Percentiles rank a stretch among this genome's conserved stretches.
These are phyloP conservation scores for Amauroascus verrucosus DNA, from an alignment of 2,329 filamentous ascomycete species.

Conservation along the genomic window DNA sequence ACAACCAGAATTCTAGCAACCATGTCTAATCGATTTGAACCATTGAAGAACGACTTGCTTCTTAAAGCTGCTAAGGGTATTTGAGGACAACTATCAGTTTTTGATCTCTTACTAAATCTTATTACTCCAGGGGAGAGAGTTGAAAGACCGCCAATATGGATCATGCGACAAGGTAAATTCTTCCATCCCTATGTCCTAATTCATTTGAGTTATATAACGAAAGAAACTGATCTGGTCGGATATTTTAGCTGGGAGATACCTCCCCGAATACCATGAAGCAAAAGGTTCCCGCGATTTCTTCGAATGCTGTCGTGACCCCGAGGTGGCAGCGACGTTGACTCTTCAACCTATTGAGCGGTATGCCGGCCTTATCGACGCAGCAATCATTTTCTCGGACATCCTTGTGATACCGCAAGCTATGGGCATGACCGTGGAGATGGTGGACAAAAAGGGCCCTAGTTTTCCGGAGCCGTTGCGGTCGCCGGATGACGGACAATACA, in stretches of 20 bases:
- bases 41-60: conserved; percentile 85
- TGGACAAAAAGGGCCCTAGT: conserved; percentile 91
- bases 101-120: not conserved
- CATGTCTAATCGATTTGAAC: conserved; percentile 49
- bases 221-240: not conserved
- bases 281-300: conserved; percentile 92
- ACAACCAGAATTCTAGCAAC: not conserved
- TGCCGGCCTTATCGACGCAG: conserved; percentile 80
- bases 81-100: conserved; percentile 9
- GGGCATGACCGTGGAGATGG: conserved; percentile 98
- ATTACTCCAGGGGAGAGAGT: conserved; percentile 62
- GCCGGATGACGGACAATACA: conserved; percentile 75
- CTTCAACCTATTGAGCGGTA: conserved; percentile 91
- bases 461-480: conserved; percentile 75
- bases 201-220: not conserved
- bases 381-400: conserved; percentile 98
- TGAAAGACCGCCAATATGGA: conserved; percentile 91
- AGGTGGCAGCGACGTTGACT: conserved; percentile 86
- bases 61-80: conserved; percentile 80
- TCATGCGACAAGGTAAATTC: conserved; percentile 87
- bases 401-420: conserved; percentile 95
- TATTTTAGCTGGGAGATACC: conserved; percentile 73
- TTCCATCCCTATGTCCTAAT: conserved; percentile 5
- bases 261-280: conserved; percentile 93
- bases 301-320: conserved; percentile 86